Evolutionary conservation across 2,329 filamentous ascomycete genomes (phyloP), one percentile per base, ranked within the genome.

Genomic region (Aspergillus puulaauensis): DNA sequence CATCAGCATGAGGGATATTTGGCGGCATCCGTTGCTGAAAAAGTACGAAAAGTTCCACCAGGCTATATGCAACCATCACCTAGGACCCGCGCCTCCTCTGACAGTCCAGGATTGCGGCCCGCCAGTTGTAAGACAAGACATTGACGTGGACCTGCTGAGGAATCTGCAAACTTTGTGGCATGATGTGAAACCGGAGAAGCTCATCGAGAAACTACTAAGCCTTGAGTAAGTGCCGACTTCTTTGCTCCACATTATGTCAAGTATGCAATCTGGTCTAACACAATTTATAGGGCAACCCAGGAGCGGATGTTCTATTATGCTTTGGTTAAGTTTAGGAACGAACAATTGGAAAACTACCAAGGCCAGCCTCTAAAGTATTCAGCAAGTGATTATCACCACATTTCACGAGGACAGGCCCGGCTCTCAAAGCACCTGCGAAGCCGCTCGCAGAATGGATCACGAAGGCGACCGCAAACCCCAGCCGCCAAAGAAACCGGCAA

Each of bases 281-380:
- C 27, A 15, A 21, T 27, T 7, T 11, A 56, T 58, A 93, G 90
- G 62, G 80, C 85, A 4, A 98, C 96, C 63, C 91, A 96, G 55
- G 92, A 97, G 70, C 96, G 96, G 70, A 83, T 93, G 64, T 97
- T 98, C 74, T 99, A 98, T 74, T 89, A 87, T 75, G 83, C 96
- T 19, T 82, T 99, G 7, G 77, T 89, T 63, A 89, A 88, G 72
- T 96, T 96, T 72, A 85, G 90, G 45, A 87, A 96, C 62, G 87
- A 91, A 61, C 88, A 95, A 65, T 75, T 96, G 2, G 93, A 98
- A 71, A 90, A 96, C 69, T 98, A 95, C 69, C 77, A 81, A 54
- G 89, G 89, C 58, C 86, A 87, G 31, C 84, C 90, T 21, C 79
- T 97, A 55, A 85, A 85, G n/a, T 90, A 95, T 70, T 96, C 93